A percentile compares a stretch with the other conserved stretches of the same genome.
Evolutionary conservation across 768 basidiomycete species (phyloP).

Genomic region (Scleroderma bovista): DNA sequence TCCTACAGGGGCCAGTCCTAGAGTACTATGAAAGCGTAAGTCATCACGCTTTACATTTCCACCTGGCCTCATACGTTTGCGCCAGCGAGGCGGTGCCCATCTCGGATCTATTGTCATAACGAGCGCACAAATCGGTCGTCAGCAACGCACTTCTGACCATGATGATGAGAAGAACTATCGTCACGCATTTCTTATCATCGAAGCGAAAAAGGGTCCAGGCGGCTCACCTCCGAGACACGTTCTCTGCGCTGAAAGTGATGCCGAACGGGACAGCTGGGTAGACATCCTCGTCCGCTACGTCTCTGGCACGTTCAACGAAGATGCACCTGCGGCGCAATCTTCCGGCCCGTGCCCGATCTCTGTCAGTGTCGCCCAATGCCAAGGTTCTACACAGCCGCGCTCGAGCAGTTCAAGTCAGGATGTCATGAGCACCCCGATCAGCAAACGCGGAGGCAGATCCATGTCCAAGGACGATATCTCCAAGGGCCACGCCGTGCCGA

Average conservation of each 20-base stretch:
- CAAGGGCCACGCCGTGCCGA: conserved; percentile 48
- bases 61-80: conserved; percentile 8
- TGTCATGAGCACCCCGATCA: conserved; percentile 13
- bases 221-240: conserved; percentile 80
- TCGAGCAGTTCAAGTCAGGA: conserved; percentile 49
- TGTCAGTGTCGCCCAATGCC: conserved; percentile 20
- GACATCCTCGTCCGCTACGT: conserved; percentile 88
- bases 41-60: conserved; percentile 15
- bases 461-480: conserved; percentile 58
- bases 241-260: conserved; percentile 93
- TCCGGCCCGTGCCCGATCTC: conserved; percentile 28
- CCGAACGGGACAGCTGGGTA: conserved; percentile 92
- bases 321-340: conserved; percentile 41
- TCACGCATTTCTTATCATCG: conserved; percentile 96
- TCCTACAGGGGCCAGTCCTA: conserved; percentile 82
- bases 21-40: conserved; percentile 96
- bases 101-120: conserved; percentile 87
- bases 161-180: conserved; percentile 93
- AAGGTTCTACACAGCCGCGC: conserved; percentile 41
- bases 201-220: conserved; percentile 68
- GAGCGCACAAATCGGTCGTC: conserved; percentile 94
- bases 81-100: conserved; percentile 83
- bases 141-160: conserved; percentile 58
- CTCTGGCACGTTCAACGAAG: conserved; percentile 74
- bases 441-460: conserved; percentile 35